These are phyloP conservation scores for Carpinus fangiana DNA, from an alignment of 306 rosid genomes.

Conservation along the genomic window DNA sequence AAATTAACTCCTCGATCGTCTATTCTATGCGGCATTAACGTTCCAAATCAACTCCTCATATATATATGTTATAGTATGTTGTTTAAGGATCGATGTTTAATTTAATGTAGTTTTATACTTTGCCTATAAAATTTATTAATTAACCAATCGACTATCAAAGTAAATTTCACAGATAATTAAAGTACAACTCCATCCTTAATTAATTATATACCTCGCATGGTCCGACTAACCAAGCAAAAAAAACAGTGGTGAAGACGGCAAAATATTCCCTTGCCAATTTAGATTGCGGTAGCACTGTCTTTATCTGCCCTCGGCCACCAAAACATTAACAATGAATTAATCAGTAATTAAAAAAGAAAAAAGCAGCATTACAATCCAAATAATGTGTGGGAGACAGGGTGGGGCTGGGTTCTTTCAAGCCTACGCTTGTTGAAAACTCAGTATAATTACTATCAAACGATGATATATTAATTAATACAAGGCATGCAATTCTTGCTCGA, in stretches of 20 bases:
- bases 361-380: background rate
- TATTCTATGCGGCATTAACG: background rate
- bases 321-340: slow-evolving; percentile 4
- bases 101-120: background rate
- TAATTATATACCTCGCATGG: slow-evolving; percentile 62
- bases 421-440: background rate
- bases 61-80: too few species aligned
- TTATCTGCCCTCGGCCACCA: slow-evolving; percentile 48
- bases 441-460: background rate
- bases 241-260: slow-evolving; percentile 70
- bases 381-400: background rate
- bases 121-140: background rate
- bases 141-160: slow-evolving; percentile 1
- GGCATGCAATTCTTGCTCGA: background rate
- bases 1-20: background rate
- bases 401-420: background rate
- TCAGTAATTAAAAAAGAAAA: background rate
- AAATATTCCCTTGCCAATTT: slow-evolving; percentile 69
- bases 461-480: background rate
- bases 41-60: too few species aligned
- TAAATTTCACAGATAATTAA: slow-evolving; percentile 10
- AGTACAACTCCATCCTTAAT: background rate
- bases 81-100: too few species aligned
- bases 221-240: slow-evolving; percentile 90
- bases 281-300: slow-evolving; percentile 59